phyloP scores from a whole-genome alignment of 805 yeast species.

The Candida pseudoglaebosa region DNA sequence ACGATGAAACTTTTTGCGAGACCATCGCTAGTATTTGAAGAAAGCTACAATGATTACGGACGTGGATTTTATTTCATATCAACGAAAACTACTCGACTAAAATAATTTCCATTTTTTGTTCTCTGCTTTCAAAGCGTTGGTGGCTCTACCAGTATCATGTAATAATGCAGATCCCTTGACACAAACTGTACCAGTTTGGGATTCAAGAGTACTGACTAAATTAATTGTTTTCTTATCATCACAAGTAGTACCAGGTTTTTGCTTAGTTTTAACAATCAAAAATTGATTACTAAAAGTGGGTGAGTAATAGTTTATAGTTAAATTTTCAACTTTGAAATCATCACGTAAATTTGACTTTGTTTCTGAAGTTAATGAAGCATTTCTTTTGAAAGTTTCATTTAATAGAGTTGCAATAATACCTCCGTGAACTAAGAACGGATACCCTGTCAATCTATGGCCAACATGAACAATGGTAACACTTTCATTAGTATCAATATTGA shows the following conservation, averaged over 20 bases:
- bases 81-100: background rate
- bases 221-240: constrained; percentile 30
- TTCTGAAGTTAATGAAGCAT: constrained; percentile 38
- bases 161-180: constrained; percentile 56
- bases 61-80: too few relatives aligned
- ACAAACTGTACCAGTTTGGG: constrained; percentile 48
- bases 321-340: constrained; percentile 44
- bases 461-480: constrained; percentile 67
- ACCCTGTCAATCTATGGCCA: constrained; percentile 79
- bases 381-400: constrained; percentile 68
- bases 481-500: constrained; percentile 51
- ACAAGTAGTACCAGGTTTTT: constrained; percentile 20
- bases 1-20: too few relatives aligned
- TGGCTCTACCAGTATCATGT: constrained; percentile 31
- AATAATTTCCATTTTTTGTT: constrained; percentile 8
- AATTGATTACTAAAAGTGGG: constrained; percentile 82
- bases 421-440: constrained; percentile 85
- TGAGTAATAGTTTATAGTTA: constrained; percentile 52
- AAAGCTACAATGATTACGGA: background rate
- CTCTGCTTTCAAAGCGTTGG: constrained; percentile 11
- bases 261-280: constrained; percentile 54
- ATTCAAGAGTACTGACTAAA: constrained; percentile 52
- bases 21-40: background rate
- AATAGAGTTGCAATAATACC: constrained; percentile 79
- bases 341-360: constrained; percentile 36